phyloP scores from a whole-genome alignment of 805 yeast genomes.

The Candida tammaniensis region DNA sequence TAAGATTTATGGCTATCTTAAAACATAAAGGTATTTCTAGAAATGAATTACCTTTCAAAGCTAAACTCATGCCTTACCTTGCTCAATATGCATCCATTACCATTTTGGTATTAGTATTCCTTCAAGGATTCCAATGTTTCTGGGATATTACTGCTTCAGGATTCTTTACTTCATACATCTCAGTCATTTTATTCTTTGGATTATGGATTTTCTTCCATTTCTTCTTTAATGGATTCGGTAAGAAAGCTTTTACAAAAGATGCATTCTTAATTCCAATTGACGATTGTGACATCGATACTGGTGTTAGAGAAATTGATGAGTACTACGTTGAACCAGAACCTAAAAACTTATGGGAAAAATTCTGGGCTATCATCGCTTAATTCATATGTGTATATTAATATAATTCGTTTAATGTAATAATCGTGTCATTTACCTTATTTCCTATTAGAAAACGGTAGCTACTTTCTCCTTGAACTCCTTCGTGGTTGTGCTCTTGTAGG shows the following conservation, averaged over 20 bases:
- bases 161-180: slow-evolving; percentile 72
- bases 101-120: slow-evolving; percentile 54
- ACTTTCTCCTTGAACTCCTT: slow-evolving; percentile 18
- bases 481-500: slow-evolving; percentile 14
- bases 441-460: too few species aligned
- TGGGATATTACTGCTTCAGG: slow-evolving; percentile 49
- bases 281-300: slow-evolving; percentile 69
- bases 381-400: slow-evolving; percentile 3
- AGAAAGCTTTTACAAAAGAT: slow-evolving; percentile 28
- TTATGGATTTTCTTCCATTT: slow-evolving; percentile 56
- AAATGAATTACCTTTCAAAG: slow-evolving; percentile 71
- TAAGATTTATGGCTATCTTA: slow-evolving; percentile 68
- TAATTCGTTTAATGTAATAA: slow-evolving; percentile 1
- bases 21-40: slow-evolving; percentile 62
- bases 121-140: slow-evolving; percentile 73
- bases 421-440: too few species aligned
- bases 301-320: slow-evolving; percentile 61
- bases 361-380: slow-evolving; percentile 43
- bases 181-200: slow-evolving; percentile 57
- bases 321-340: slow-evolving; percentile 57
- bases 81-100: slow-evolving; percentile 63
- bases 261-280: slow-evolving; percentile 47
- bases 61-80: slow-evolving; percentile 61
- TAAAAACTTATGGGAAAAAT: slow-evolving; percentile 51
- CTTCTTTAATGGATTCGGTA: slow-evolving; percentile 42